Evolutionary conservation across 2,329 filamentous ascomycete genomes (phyloP).

Genomic region (Sporothrix humicola): DNA sequence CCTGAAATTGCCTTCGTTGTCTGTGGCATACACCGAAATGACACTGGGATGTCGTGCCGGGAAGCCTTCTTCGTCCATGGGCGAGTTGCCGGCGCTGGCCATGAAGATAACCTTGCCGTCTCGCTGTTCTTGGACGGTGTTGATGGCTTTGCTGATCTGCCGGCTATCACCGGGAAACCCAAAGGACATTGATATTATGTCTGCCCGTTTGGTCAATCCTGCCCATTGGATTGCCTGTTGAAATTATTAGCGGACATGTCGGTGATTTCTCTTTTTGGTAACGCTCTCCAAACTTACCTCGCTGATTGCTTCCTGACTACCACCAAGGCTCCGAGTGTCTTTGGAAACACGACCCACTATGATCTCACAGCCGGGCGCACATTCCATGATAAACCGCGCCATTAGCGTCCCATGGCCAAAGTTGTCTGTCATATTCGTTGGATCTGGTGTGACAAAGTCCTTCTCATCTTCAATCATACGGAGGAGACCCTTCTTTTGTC

Average conservation of each 20-base stretch:
- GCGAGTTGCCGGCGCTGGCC: neutral
- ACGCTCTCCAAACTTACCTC: too few species aligned
- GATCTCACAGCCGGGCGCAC: neutral
- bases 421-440: too few species aligned
- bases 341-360: neutral
- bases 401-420: neutral
- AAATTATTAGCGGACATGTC: too few species aligned
- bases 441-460: too few species aligned
- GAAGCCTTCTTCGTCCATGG: neutral
- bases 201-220: too few species aligned
- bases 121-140: neutral
- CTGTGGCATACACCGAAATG: neutral
- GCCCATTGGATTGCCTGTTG: too few species aligned
- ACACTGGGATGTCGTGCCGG: neutral
- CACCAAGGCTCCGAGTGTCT: neutral
- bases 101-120: neutral
- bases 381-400: neutral
- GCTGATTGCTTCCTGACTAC: neutral
- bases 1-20: neutral
- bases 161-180: neutral
- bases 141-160: neutral
- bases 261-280: too few species aligned
- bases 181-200: neutral
- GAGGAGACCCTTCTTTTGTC: too few species aligned
- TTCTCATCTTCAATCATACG: too few species aligned